These are phyloP conservation scores for Stephania yunnanensis DNA, from an alignment of 164 flowering plant species.

Conservation along the genomic window DNA sequence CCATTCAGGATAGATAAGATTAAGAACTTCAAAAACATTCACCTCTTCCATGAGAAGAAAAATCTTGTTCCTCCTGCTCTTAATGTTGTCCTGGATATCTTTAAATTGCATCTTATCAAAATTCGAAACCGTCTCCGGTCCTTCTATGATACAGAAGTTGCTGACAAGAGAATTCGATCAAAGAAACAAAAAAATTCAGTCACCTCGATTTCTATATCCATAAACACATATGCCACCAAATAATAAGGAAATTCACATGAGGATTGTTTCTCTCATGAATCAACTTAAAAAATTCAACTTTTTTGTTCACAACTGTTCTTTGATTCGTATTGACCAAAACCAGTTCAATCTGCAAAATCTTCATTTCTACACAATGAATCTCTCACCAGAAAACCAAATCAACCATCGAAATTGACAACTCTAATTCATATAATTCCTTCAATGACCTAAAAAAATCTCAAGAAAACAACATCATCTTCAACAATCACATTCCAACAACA, in stretches of 20 bases:
- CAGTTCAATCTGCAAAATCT: background rate
- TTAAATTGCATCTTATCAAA: slow-evolving; percentile 75
- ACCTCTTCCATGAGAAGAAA: slow-evolving; percentile 99
- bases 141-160: slow-evolving; percentile 92
- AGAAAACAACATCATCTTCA: background rate
- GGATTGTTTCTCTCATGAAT: background rate
- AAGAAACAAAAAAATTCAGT: background rate
- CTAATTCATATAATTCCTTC: background rate
- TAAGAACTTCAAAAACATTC: slow-evolving; percentile 5
- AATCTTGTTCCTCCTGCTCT: slow-evolving; percentile 77
- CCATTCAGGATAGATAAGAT: slow-evolving; percentile 1
- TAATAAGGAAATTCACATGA: too few species aligned
- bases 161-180: slow-evolving; percentile 17
- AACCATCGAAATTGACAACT: background rate
- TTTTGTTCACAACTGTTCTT: background rate
- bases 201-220: background rate
- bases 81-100: slow-evolving; percentile 79
- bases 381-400: background rate
- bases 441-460: background rate
- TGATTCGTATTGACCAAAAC: background rate
- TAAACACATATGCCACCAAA: background rate
- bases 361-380: background rate
- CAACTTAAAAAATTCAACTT: background rate
- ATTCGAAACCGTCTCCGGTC: slow-evolving; percentile 88
- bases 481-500: background rate